These are phyloP conservation scores for Sporothrix pallida DNA, from an alignment of 2,329 filamentous ascomycete species.

Conservation along the genomic window DNA sequence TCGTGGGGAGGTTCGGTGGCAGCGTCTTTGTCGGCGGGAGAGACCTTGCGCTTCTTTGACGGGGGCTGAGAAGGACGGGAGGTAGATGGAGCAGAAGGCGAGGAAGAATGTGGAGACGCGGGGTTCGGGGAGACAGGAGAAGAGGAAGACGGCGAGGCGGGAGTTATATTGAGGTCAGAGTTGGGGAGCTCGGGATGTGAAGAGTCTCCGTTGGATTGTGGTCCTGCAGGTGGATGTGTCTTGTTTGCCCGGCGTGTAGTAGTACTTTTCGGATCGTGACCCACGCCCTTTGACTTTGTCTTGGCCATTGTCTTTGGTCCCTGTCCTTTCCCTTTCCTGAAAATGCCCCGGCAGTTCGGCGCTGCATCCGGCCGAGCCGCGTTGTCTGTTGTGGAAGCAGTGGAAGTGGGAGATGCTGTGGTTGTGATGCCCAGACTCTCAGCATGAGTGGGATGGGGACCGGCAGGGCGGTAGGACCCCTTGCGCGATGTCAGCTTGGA, in stretches of 20 bases:
- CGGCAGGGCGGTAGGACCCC: slow-evolving; percentile 16
- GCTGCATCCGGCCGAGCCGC: slow-evolving; percentile 26
- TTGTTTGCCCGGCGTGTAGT: too few species aligned
- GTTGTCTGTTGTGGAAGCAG: not conserved
- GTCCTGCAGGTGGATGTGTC: too few species aligned
- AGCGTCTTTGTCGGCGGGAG: not conserved
- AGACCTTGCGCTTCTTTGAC: slow-evolving; percentile 15
- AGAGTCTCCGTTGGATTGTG: not conserved
- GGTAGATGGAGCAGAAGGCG: not conserved
- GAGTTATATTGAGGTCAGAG: not conserved
- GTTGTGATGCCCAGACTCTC: not conserved
- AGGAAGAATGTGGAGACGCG: not conserved
- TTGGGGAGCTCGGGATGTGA: not conserved
- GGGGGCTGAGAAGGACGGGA: not conserved
- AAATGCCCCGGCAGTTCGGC: slow-evolving; percentile 9
- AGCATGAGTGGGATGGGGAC: slow-evolving; percentile 21
- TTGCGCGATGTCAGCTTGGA: not conserved
- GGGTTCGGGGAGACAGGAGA: not conserved
- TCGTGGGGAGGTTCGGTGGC: not conserved
- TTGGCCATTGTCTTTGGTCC: not conserved
- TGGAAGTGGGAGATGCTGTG: not conserved
- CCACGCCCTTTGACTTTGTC: not conserved
- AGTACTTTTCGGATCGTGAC: too few species aligned
- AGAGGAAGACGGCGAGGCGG: not conserved
- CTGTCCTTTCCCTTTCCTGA: not conserved